phyloP scores from a whole-genome alignment of 352 stramenopile genomes.

The Blastocystis sp. region DNA sequence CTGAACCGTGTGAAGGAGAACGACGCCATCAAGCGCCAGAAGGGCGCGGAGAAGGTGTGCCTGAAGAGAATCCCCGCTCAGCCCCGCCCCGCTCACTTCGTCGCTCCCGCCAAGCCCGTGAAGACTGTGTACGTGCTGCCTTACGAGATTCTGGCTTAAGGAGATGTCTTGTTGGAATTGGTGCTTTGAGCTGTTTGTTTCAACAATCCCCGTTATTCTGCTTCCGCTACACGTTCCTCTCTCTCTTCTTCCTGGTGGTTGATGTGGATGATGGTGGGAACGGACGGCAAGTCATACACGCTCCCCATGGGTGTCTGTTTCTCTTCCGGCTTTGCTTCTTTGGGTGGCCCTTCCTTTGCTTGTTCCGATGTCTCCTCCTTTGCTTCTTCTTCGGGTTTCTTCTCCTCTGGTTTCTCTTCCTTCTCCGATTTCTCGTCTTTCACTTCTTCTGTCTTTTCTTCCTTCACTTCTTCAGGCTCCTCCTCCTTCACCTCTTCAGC shows the following conservation, averaged over 20 bases:
- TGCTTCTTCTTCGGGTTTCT: not conserved
- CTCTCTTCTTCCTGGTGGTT: not conserved
- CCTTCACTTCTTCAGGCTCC: not conserved
- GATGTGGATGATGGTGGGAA: not conserved
- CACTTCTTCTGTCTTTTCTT: not conserved
- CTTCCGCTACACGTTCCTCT: not conserved
- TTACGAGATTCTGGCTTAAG: conserved; percentile 70
- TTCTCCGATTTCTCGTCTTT: not conserved
- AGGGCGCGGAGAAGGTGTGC: conserved; percentile 78
- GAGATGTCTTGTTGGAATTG: conserved; percentile 46
- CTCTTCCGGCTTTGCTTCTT: conserved; percentile 74
- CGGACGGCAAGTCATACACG: not conserved
- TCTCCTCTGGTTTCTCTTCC: not conserved
- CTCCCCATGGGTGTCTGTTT: conserved; percentile 78
- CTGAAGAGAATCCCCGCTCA: conserved; percentile 90
- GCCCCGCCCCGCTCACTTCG: conserved; percentile 74
- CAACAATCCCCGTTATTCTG: not conserved
- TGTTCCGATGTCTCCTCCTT: not conserved
- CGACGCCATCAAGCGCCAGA: conserved; percentile 93
- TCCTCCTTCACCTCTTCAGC: not conserved
- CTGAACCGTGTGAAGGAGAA: conserved; percentile 75
- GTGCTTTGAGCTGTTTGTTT: conserved; percentile 34
- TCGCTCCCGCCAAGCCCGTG: conserved; percentile 55
- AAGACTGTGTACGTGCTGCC: conserved; percentile 67
- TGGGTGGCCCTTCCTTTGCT: not conserved